These are phyloP conservation scores for Backusella luteola DNA, from an alignment of 192 early-diverging fungal species.

Conservation along the genomic window DNA sequence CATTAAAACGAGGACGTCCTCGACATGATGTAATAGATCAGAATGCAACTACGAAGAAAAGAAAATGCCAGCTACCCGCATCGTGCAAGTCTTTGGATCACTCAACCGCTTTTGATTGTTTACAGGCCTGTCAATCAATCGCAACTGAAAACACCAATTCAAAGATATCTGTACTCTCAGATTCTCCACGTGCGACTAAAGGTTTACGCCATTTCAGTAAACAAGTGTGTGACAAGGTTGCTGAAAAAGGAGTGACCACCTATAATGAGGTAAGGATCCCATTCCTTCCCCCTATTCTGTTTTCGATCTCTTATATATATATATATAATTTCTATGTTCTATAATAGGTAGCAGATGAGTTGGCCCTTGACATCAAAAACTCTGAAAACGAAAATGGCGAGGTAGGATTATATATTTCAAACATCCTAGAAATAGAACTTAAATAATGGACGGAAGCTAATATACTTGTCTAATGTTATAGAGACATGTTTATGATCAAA, in stretches of 20 bases:
- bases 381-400: conserved; percentile 2
- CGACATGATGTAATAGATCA: neutral
- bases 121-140: neutral
- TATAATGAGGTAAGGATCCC: conserved; percentile 54
- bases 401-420: neutral
- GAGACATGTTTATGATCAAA: conserved; percentile 43
- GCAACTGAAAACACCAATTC: neutral
- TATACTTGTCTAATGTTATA: neutral
- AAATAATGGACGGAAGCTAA: neutral
- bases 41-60: neutral
- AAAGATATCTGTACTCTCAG: neutral
- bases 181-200: conserved; percentile 36
- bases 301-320: neutral
- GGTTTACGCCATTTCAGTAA: conserved; percentile 62
- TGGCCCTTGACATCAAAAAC: conserved; percentile 29
- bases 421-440: neutral
- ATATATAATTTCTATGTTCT: neutral
- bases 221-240: conserved; percentile 62
- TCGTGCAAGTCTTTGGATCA: neutral
- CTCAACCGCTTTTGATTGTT: neutral
- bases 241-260: conserved; percentile 54
- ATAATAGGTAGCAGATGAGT: conserved; percentile 51
- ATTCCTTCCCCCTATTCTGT: neutral
- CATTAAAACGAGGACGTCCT: conserved; percentile 18
- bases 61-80: neutral